phyloP scores from a whole-genome alignment of 805 yeast genomes.

The Sugiyamaella valdiviana region DNA sequence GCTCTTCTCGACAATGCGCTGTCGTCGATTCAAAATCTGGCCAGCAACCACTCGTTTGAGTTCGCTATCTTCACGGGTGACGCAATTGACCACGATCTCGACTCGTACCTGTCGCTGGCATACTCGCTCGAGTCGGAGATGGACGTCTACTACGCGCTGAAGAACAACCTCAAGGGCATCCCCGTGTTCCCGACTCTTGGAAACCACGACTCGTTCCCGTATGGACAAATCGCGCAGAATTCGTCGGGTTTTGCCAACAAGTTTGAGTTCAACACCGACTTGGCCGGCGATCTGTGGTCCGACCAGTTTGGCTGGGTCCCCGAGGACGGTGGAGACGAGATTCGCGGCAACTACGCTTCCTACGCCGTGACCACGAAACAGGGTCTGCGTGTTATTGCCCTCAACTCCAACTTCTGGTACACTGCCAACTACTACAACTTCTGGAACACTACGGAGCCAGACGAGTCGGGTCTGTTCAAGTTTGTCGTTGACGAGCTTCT shows the following conservation, averaged over 20 bases:
- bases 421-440: slow-evolving; percentile 54
- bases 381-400: slow-evolving; percentile 54
- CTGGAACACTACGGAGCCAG: slow-evolving; percentile 46
- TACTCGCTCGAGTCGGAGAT: slow-evolving; percentile 49
- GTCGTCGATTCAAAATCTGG: slow-evolving; percentile 36
- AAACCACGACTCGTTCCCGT: slow-evolving; percentile 68
- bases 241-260: slow-evolving; percentile 39
- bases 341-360: slow-evolving; percentile 52
- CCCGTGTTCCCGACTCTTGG: slow-evolving; percentile 63
- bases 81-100: slow-evolving; percentile 58
- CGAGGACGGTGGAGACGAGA: slow-evolving; percentile 31
- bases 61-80: slow-evolving; percentile 70
- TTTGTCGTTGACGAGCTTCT: slow-evolving; percentile 56
- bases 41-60: slow-evolving; percentile 35
- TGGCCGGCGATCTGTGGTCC: slow-evolving; percentile 45
- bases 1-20: slow-evolving; percentile 53
- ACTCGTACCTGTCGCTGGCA: slow-evolving; percentile 40
- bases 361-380: slow-evolving; percentile 48
- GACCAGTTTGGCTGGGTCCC: slow-evolving; percentile 41
- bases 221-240: slow-evolving; percentile 58
- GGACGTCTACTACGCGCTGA: slow-evolving; percentile 46
- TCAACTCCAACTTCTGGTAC: slow-evolving; percentile 66
- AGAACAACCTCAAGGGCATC: slow-evolving; percentile 41
- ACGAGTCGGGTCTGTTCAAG: slow-evolving; percentile 56
- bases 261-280: slow-evolving; percentile 43